Base-by-base conservation (phyloP, 352 stramenopile genomes). In the Phytophthora megakarya region DNA sequence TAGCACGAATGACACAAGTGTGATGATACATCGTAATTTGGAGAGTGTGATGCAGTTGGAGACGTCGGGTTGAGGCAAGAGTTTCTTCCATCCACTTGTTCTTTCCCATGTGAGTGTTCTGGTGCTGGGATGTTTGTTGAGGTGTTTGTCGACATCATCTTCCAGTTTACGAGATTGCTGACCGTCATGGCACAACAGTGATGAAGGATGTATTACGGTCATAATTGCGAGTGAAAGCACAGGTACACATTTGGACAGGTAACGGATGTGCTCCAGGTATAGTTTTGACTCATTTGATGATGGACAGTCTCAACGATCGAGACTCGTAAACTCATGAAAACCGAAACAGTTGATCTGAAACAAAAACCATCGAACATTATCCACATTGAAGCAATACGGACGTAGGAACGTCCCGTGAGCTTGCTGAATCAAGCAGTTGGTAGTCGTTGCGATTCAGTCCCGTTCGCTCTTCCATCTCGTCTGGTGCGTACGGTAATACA, bases 1-100 rank as follows among this genome's bases (percentile, higher is more conserved):
- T 12, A 89, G 53, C 5, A 72, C 15, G 22, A 89, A 22, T 2
- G 61, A 67, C 1, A 85, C 19, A 1, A 81, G n/a, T 0, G 70
- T 79, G 39, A 85, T 49, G 0, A 84, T 11, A 21, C 61, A 76
- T 2, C 72, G 71, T 40, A 67, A 37, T 5, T 62, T 59, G 18
- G 71, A 78, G 47, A 80, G 72, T 8, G 11, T 30, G 16, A 84
- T 47, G 28, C 28, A 73, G 0, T 19, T 28, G 22, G 64, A 43
- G 3, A 85, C 74, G 19, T 84, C 67, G 5, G 65, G 50, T 21
- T 30, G 44, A 2, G 63, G 59, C 5, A 77, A 42, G 6, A 61
- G 49, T 44, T 61, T 54, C 22, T 61, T 46, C 54, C 53, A 70
- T 50, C 49, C 26, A 32, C 9, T 5, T 32, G 26, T 32, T 9